These are phyloP conservation scores for Xanthoconium stramineum DNA, from an alignment of 768 basidiomycete genomes.

Conservation along the genomic window DNA sequence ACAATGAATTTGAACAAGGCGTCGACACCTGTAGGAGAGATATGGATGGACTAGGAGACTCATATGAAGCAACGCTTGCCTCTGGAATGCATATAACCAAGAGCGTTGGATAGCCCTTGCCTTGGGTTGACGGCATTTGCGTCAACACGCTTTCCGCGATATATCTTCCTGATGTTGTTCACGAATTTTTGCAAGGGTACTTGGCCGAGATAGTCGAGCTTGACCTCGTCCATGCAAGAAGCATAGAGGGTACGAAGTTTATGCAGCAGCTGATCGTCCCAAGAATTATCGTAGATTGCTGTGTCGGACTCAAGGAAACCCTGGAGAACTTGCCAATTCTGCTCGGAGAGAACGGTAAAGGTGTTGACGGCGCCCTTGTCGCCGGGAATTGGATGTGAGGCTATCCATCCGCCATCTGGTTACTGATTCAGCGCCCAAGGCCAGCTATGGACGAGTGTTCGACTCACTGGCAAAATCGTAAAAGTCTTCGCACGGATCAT, in stretches of 20 bases:
- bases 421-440: constrained; percentile 2
- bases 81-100: constrained; percentile 84
- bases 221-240: constrained; percentile 79
- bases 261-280: constrained; percentile 53
- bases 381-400: constrained; percentile 78
- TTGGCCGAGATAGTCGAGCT: constrained; percentile 69
- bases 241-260: constrained; percentile 73
- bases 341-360: constrained; percentile 67
- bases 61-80: constrained; percentile 42
- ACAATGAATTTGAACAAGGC: constrained; percentile 79
- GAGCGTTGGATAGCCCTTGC: constrained; percentile 71
- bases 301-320: constrained; percentile 56
- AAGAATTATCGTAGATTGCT: constrained; percentile 36
- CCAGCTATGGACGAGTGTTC: not conserved
- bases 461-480: constrained; percentile 87
- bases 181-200: constrained; percentile 69
- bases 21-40: constrained; percentile 53
- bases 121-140: constrained; percentile 33
- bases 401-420: constrained; percentile 86
- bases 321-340: constrained; percentile 77
- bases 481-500: constrained; percentile 95
- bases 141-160: constrained; percentile 49
- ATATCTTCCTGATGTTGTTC: constrained; percentile 56
- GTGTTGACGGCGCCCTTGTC: constrained; percentile 73
- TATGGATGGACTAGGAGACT: not conserved